phyloP scores from a whole-genome alignment of 2,329 filamentous ascomycete species.

The Trichoderma citrinoviride region DNA sequence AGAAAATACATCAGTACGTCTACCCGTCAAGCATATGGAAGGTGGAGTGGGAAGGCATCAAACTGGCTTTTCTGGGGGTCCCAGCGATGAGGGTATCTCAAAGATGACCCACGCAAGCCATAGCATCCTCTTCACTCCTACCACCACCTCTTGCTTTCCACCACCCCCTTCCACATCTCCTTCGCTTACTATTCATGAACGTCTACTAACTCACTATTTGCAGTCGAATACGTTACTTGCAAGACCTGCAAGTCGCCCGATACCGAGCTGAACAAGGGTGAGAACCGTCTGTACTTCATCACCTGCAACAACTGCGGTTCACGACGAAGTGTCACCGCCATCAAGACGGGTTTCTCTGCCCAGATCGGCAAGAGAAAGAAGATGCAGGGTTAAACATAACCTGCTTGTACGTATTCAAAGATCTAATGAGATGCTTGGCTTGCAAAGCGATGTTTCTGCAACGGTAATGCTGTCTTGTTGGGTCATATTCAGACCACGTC shows the following conservation, averaged over 20 bases:
- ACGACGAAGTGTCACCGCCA: constrained; percentile 86
- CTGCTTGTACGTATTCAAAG: background rate
- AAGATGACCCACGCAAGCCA: background rate
- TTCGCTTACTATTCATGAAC: background rate
- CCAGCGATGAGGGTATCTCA: background rate
- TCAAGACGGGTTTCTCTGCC: constrained; percentile 99
- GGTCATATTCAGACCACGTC: constrained; percentile 2
- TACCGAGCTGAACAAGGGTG: constrained; percentile 95
- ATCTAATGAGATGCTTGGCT: background rate
- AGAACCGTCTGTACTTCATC: constrained; percentile 98
- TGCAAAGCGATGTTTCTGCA: constrained; percentile 8
- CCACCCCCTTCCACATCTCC: no score
- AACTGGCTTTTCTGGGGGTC: background rate
- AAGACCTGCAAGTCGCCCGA: constrained; percentile 96
- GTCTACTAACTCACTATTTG: constrained; percentile 30
- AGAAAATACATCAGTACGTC: constrained; percentile 87
- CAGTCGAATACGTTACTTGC: constrained; percentile 96
- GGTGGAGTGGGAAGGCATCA: background rate
- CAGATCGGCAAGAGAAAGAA: constrained; percentile 99
- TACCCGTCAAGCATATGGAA: background rate
- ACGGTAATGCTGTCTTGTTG: background rate
- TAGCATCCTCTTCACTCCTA: background rate
- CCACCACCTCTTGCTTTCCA: background rate
- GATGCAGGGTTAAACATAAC: constrained; percentile 68
- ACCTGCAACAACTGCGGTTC: constrained; percentile 84